These are phyloP conservation scores for Cladophialophora exuberans DNA, from an alignment of 2,329 filamentous ascomycete species.

Conservation along the genomic window DNA sequence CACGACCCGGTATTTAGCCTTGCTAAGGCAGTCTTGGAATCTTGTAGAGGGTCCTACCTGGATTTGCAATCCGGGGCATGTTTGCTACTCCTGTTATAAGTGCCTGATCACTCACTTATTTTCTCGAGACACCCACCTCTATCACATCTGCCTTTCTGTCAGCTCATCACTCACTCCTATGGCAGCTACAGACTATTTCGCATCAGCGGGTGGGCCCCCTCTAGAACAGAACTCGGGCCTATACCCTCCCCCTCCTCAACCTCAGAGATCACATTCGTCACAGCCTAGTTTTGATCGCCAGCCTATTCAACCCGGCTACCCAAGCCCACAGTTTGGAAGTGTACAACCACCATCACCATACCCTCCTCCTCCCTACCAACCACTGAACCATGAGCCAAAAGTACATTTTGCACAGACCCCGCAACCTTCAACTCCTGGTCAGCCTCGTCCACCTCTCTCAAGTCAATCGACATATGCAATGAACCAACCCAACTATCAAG, in stretches of 20 bases:
- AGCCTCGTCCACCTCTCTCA: slow-evolving; percentile 24
- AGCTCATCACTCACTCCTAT: slow-evolving; percentile 11
- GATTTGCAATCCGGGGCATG: slow-evolving; percentile 5
- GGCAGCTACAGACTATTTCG: slow-evolving; percentile 34
- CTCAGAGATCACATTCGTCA: slow-evolving; percentile 21
- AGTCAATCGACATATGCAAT: slow-evolving; percentile 18
- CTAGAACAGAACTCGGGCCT: slow-evolving; percentile 17
- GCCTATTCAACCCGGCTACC: slow-evolving; percentile 14
- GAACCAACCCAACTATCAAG: slow-evolving; percentile 23
- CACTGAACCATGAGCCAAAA: slow-evolving; percentile 20
- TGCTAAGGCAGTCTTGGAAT: slow-evolving; percentile 21
- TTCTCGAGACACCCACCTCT: background rate
- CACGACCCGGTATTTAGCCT: slow-evolving; percentile 19
- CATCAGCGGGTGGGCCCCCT: slow-evolving; percentile 20
- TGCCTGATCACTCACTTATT: background rate
- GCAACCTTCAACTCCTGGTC: slow-evolving; percentile 6
- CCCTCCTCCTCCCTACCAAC: slow-evolving; percentile 30
- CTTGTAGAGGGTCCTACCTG: background rate
- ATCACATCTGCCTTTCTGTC: background rate
- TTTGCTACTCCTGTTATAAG: slow-evolving; percentile 16
- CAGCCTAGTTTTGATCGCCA: slow-evolving; percentile 10
- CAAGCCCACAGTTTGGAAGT: slow-evolving; percentile 19
- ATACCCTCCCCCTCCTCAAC: slow-evolving; percentile 17
- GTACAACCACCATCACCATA: slow-evolving; percentile 14
- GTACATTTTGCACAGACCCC: slow-evolving; percentile 29